phyloP scores from a whole-genome alignment of 208 protist genomes.

The Crithidia fasciculata region DNA sequence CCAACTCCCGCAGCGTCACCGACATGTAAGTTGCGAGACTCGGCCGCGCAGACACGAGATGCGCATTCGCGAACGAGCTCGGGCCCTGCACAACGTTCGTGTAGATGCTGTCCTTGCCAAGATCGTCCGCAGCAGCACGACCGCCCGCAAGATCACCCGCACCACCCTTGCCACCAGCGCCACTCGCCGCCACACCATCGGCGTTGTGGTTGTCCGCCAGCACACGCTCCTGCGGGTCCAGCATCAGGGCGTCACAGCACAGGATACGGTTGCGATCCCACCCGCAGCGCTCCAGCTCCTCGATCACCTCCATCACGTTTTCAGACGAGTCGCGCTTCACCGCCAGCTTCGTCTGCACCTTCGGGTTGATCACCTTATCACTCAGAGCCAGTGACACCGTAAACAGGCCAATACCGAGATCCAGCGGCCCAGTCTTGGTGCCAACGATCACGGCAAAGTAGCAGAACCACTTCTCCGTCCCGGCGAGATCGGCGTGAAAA shows the following conservation, averaged over 20 bases:
- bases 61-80: slow-evolving; percentile 47
- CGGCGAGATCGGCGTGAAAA: slow-evolving; percentile 42
- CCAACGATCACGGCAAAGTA: slow-evolving; percentile 63
- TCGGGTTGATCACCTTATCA: slow-evolving; percentile 45
- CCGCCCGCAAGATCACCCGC: background rate
- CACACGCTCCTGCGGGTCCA: slow-evolving; percentile 39
- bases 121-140: slow-evolving; percentile 1
- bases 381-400: slow-evolving; percentile 50
- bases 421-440: slow-evolving; percentile 77
- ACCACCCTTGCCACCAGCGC: background rate
- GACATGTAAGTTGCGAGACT: slow-evolving; percentile 71
- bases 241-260: slow-evolving; percentile 46
- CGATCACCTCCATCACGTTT: slow-evolving; percentile 48
- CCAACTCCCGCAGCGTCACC: slow-evolving; percentile 72
- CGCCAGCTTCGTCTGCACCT: slow-evolving; percentile 36
- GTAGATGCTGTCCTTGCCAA: slow-evolving; percentile 43
- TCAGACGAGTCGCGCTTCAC: slow-evolving; percentile 45
- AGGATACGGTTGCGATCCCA: slow-evolving; percentile 71
- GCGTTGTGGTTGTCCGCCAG: slow-evolving; percentile 13
- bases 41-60: slow-evolving; percentile 33
- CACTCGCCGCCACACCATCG: background rate
- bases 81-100: slow-evolving; percentile 38
- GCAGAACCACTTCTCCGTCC: slow-evolving; percentile 38
- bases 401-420: slow-evolving; percentile 76
- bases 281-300: slow-evolving; percentile 58